These are phyloP conservation scores for Knoxdaviesia capensis DNA, from an alignment of 2,329 filamentous ascomycete genomes.

Conservation along the genomic window DNA sequence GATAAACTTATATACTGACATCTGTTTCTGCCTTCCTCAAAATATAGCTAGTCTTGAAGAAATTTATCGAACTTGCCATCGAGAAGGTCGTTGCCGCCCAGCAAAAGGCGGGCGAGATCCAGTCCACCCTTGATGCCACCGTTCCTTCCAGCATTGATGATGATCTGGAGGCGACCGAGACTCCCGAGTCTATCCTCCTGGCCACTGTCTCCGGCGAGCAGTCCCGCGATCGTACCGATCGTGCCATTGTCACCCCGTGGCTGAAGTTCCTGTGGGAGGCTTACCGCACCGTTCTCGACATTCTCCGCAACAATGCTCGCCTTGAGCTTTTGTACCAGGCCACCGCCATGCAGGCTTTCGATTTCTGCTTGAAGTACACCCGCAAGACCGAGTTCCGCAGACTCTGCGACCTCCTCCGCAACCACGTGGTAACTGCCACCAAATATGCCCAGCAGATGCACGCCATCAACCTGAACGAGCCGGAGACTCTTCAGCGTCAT, in stretches of 20 bases:
- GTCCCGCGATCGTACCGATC: conserved; percentile 89
- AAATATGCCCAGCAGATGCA: conserved; percentile 99
- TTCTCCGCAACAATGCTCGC: conserved; percentile 95
- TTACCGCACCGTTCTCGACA: conserved; percentile 93
- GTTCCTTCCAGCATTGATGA: conserved; percentile 44
- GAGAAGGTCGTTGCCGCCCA: conserved; percentile 92
- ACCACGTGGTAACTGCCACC: conserved; percentile 96
- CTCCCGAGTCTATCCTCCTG: conserved; percentile 90
- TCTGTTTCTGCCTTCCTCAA: not conserved
- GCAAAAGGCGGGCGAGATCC: conserved; percentile 86
- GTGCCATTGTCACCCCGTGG: conserved; percentile 96
- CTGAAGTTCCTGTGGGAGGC: conserved; percentile 99
- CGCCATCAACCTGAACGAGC: conserved; percentile 95
- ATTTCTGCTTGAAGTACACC: conserved; percentile 95
- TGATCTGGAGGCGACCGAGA: conserved; percentile 92
- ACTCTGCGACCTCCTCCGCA: conserved; percentile 91
- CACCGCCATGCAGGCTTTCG: conserved; percentile 93
- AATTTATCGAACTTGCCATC: conserved; percentile 93
- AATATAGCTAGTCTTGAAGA: conserved; percentile 68
- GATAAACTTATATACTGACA: not conserved
- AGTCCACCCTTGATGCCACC: conserved; percentile 64
- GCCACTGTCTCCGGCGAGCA: conserved; percentile 97
- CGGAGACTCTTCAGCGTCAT: conserved; percentile 91
- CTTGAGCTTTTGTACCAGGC: conserved; percentile 97
- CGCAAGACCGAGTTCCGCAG: conserved; percentile 98